phyloP scores from a whole-genome alignment of 768 basidiomycete genomes.

The Cyclocybe cylindracea region DNA sequence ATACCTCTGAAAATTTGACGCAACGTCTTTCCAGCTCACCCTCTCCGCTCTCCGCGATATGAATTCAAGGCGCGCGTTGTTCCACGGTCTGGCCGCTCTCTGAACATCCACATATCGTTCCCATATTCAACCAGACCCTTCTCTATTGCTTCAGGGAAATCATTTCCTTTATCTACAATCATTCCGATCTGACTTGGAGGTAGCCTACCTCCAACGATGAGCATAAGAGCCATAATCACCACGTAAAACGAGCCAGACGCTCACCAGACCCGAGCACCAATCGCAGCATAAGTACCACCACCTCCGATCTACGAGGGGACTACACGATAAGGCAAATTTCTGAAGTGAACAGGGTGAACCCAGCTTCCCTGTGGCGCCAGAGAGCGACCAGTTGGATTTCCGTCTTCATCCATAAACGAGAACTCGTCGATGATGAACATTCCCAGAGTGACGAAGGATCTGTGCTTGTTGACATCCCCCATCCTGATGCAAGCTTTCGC shows the following conservation, averaged over 20 bases:
- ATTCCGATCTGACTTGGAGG: conserved; percentile 67
- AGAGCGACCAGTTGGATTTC: conserved; percentile 47
- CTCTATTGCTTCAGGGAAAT: conserved; percentile 68
- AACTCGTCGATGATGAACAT: conserved; percentile 93
- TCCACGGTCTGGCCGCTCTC: conserved; percentile 50
- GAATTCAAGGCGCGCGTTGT: conserved; percentile 78
- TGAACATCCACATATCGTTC: conserved; percentile 74
- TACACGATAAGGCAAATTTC: conserved; percentile 4
- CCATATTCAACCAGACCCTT: conserved; percentile 62
- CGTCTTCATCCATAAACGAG: conserved; percentile 57
- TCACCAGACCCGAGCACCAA: conserved; percentile 85
- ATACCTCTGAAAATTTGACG: neutral
- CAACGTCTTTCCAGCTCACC: conserved; percentile 39
- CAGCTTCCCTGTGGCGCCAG: conserved; percentile 51
- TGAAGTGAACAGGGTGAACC: neutral
- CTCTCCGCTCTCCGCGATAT: conserved; percentile 72
- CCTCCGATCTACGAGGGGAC: conserved; percentile 72
- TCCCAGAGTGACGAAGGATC: conserved; percentile 67
- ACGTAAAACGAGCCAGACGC: neutral
- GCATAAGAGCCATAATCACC: neutral
- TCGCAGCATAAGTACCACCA: conserved; percentile 79
- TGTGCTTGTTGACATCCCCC: conserved; percentile 3
- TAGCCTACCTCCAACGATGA: conserved; percentile 47
- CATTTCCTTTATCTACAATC: conserved; percentile 80
- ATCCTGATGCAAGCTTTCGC: no score